Evolutionary conservation across 2,329 filamentous ascomycete genomes (phyloP), one percentile per base, ranked within the genome.

Genomic region (Leptodontidium sp.): DNA sequence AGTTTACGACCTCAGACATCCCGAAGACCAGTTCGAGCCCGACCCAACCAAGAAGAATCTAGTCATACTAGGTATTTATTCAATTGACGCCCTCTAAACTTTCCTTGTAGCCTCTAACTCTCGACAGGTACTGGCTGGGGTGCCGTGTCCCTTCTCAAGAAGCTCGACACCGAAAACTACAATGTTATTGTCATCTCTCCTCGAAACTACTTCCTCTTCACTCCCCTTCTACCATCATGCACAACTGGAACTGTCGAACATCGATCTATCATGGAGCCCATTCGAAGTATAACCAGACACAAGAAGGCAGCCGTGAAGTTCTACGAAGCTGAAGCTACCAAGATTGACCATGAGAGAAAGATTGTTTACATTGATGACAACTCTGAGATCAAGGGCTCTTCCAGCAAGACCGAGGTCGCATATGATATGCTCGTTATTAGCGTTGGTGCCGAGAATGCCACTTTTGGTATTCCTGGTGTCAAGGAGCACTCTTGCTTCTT

Each of bases 131-230:
- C 94, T 76, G 96, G 96, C 76, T 99, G 96, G 96, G 96, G 91
- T 76, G 93, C 95, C 53, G 93, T 99, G 78, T 97, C 95, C 70
- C 90, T 99, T 70, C 89, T 99, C 74, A 99, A 99, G 89, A 98
- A 97, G 81, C 92, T 99, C 82, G 94, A 99, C 80, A 98, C 95
- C 71, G 93, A 97, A 82, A 97, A 98, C 87, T 99, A 98, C 89
- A 98, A 99, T 81, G 95, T 98, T 81, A 83, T 98, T 79, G 94
- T 99, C 80, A 93, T 99, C 81, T 98, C 96, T 61, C 96, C 96
- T 65, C 93, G 96, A 80, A 99, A 99, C 85, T 99, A 97, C 88
- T 99, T 99, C 90, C 91, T 99, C 75, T 99, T 99, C 87, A 99
- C 96, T 38, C 96, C 96, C 70, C 90, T 99, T 69, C 89, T 99